phyloP scores from a whole-genome alignment of 306 rosid species.

The Quercus ilex region DNA sequence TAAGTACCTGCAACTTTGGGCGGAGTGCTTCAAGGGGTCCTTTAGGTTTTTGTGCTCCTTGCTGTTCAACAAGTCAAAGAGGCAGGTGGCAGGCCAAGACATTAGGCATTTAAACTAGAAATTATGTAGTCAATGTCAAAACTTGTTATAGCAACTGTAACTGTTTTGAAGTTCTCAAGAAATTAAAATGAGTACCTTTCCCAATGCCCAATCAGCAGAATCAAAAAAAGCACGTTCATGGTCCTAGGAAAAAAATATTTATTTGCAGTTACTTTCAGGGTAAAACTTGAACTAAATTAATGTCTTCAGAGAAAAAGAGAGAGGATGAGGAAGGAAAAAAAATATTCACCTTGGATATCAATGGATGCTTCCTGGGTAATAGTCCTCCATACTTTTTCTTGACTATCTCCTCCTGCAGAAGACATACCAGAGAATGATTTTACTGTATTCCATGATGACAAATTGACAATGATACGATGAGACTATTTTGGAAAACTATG shows the following conservation, averaged over 20 bases:
- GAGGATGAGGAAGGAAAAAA: constrained; percentile 4
- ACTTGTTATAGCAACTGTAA: not conserved
- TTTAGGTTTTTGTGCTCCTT: constrained; percentile 89
- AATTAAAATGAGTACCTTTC: constrained; percentile 60
- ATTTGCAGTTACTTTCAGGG: constrained; percentile 14
- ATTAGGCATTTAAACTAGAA: constrained; percentile 25
- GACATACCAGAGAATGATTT: constrained; percentile 18
- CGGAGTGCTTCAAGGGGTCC: constrained; percentile 99
- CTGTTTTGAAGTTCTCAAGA: constrained; percentile 1
- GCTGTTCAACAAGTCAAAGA: constrained; percentile 44
- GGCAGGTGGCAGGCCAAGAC: not conserved
- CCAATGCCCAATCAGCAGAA: constrained; percentile 99
- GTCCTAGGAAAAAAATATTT: constrained; percentile 54
- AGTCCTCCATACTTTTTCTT: constrained; percentile 94
- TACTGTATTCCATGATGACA: constrained; percentile 4
- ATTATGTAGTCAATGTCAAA: not conserved
- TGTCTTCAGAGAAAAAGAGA: not conserved
- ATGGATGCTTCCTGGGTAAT: constrained; percentile 85
- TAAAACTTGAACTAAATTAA: not conserved
- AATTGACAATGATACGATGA: not conserved
- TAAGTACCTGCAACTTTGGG: constrained; percentile 86
- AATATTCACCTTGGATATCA: constrained; percentile 80
- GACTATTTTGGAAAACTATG: not conserved
- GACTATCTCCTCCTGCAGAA: constrained; percentile 64
- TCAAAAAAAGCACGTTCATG: constrained; percentile 97